Evolutionary conservation across 1,284 basidiomycete species (phyloP).

Genomic region (Sanghuangporus sanghuang): DNA sequence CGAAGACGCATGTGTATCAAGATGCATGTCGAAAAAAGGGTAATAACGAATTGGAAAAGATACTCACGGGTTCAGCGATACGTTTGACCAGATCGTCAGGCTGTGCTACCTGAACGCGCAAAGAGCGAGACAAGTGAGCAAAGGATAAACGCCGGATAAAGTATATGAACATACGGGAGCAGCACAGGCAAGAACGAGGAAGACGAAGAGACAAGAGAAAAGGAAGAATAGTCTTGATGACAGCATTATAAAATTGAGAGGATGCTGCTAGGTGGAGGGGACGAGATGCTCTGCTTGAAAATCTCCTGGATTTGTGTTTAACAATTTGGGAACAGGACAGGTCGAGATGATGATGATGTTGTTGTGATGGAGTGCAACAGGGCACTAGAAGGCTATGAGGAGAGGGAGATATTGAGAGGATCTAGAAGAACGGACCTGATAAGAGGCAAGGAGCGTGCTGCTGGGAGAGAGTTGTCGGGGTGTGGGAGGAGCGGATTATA

Average conservation of each 20-base stretch:
- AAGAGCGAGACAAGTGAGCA: background rate
- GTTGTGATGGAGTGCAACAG: background rate
- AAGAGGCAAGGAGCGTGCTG: constrained; percentile 2
- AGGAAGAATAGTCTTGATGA: constrained; percentile 10
- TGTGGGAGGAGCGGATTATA: constrained; percentile 3
- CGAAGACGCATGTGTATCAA: background rate
- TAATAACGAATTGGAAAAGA: background rate
- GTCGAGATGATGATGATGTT: background rate
- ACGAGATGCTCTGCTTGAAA: background rate
- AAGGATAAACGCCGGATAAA: background rate
- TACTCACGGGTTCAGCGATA: constrained; percentile 8
- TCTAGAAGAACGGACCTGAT: background rate
- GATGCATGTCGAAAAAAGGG: background rate
- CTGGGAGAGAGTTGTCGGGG: background rate
- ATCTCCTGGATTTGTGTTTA: background rate
- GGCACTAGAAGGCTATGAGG: background rate
- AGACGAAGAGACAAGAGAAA: constrained; percentile 10
- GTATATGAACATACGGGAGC: constrained; percentile 10
- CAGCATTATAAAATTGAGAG: background rate
- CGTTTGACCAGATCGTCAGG: constrained; percentile 6
- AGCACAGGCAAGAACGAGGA: constrained; percentile 6
- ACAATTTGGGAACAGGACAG: background rate
- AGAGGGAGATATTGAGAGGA: background rate
- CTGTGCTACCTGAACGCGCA: constrained; percentile 1
- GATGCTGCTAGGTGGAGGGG: background rate